phyloP scores from a whole-genome alignment of 2,329 filamentous ascomycete species.

The Hawksworthiomyces lignivorus region DNA sequence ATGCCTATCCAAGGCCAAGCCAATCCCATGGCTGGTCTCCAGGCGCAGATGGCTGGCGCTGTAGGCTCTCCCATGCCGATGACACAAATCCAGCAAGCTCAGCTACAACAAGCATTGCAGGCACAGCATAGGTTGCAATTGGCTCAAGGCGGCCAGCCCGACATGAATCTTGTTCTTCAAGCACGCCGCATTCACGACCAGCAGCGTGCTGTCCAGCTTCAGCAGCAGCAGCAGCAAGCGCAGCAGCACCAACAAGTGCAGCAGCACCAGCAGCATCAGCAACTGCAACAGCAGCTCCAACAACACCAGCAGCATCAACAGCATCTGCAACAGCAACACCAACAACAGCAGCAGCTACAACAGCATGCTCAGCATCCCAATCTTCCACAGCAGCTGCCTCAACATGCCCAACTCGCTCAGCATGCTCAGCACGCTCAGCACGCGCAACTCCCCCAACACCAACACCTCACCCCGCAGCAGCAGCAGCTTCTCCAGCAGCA shows the following conservation, averaged over 20 bases:
- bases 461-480: constrained; percentile 7
- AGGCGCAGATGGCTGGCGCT: constrained; percentile 42
- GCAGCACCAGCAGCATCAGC: constrained; percentile 44
- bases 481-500: constrained; percentile 35
- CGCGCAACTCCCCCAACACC: constrained; percentile 3
- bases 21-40: constrained; percentile 41
- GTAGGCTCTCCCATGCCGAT: constrained; percentile 50
- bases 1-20: constrained; percentile 47
- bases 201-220: constrained; percentile 35
- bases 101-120: constrained; percentile 51
- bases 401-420: constrained; percentile 20
- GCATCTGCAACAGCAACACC: constrained; percentile 21
- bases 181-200: constrained; percentile 60
- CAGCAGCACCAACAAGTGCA: constrained; percentile 21
- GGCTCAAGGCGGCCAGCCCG: constrained; percentile 32
- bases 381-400: constrained; percentile 28
- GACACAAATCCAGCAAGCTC: constrained; percentile 58
- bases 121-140: constrained; percentile 54
- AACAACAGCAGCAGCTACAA: constrained; percentile 23
- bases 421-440: constrained; percentile 20
- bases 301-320: constrained; percentile 51
- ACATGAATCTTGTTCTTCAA: constrained; percentile 52
- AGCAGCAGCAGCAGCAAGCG: constrained; percentile 53
- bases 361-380: constrained; percentile 8
- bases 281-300: constrained; percentile 49